Base-by-base conservation (phyloP, 805 yeast genomes). In the Candida montana region DNA sequence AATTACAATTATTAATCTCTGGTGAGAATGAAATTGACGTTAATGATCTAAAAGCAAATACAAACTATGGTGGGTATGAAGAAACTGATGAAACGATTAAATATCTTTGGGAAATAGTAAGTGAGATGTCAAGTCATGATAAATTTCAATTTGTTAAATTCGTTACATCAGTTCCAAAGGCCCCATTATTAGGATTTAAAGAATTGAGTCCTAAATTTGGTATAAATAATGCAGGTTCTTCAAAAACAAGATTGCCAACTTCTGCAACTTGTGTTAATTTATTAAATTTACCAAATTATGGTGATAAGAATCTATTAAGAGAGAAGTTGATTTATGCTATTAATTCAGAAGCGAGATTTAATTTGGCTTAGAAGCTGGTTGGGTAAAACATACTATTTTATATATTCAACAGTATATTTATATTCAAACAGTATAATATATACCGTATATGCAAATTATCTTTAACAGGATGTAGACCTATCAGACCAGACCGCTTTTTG, bases 191-290 rank as follows among this genome's bases (percentile, higher is more conserved):
- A 20, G 99, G 99, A 0, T 91, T 93, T 57, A 69, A 74, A 12
- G 77, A 81, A 4, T 67, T 88, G 35, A 66, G 64, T 24, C 99
- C 99, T 0, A 69, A 68, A 41, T 88, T 93, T 61, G 95, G 95
- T 1, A 82, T 93, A 35, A 61, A 86, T 30, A 79, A 79, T 23
- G 72, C 81, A 0, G 93, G 91, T 0, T 41, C 57, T 2, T 75
- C 75, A 21, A 49, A 54, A 2, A 69, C 68, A 2, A 39, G 40
- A 17, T 37, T 93, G 31, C 99, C 99, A 0, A 87, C 97, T 0
- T 84, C 98, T 0, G 79, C 96, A 0, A 93, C 99, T 0, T 93
- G 99, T 68, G 86, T 89, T 24, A 93, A 93, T 56, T 62, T 93
- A 43, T 66, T 93, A 46, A 89, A 83, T 54, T 61, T 93, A 21